Evolutionary conservation across 176 grass and related monocot genomes (phyloP).

Genomic region (Musa itinerans): DNA sequence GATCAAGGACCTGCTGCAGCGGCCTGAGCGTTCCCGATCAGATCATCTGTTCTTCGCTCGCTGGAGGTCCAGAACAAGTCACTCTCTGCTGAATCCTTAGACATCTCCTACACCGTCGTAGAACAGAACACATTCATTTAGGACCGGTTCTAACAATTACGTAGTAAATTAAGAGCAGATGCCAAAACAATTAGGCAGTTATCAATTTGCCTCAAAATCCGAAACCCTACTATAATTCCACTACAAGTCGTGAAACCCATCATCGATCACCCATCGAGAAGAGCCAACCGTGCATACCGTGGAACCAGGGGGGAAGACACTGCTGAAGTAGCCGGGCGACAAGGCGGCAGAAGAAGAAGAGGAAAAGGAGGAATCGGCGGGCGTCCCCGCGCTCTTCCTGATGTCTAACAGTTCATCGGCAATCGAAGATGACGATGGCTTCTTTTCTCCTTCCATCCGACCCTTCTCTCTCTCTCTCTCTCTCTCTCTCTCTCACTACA

Average conservation of each 20-base stretch:
- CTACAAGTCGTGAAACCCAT: not conserved
- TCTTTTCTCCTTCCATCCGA: not conserved
- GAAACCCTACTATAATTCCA: not conserved
- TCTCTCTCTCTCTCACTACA: not conserved
- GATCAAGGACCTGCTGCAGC: not conserved
- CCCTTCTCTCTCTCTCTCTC: not conserved
- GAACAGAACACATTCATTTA: not conserved
- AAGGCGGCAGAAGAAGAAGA: not conserved
- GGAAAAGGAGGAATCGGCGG: not conserved
- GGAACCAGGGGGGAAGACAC: slow-evolving; percentile 9
- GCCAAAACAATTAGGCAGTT: not conserved
- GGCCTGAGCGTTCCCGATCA: slow-evolving; percentile 18
- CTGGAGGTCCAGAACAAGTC: slow-evolving; percentile 19
- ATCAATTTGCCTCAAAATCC: not conserved
- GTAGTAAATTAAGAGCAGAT: too few relatives aligned
- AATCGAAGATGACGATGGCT: slow-evolving; percentile 1
- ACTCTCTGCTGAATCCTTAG: not conserved
- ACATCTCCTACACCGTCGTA: not conserved
- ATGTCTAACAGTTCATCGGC: not conserved
- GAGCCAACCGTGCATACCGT: not conserved
- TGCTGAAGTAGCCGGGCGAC: slow-evolving; percentile 19
- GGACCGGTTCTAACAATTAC: too few relatives aligned
- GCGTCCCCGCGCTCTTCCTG: not conserved
- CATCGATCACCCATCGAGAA: not conserved
- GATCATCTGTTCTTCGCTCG: slow-evolving; percentile 25